Base-by-base conservation (phyloP, 106 monocot species). In the Acorus calamus region DNA sequence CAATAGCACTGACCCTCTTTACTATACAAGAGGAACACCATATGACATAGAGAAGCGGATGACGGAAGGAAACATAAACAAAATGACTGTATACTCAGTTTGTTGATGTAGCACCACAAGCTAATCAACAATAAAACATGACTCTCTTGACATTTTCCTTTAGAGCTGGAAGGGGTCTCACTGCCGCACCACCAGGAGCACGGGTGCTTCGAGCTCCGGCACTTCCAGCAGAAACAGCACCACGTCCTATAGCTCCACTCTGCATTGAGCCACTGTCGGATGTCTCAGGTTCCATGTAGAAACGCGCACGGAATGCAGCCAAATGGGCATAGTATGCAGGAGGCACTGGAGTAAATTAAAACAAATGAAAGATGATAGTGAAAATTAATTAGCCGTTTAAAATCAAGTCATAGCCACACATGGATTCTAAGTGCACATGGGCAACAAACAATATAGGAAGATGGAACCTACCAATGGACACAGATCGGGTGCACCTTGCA, bases 81-180 rank as follows among this genome's bases (percentile, higher is more conserved):
- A 57, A 57, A 11, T 13, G 14, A 57, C 9, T 57, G 28, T 28
- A 28, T 28, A 28, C 28, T 28, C 28, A 28, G 28, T 28, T 28
- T 28, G 28, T 28, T 28, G 28, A 28, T 28, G 1, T 28, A 28
- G 28, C 28, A 28, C 28, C 28, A 28, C 28, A 28, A 28, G 28
- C 28, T 28, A 0, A 4, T 70, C 42, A 72, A 60, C 72, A 72
- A 48, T 72, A 72, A 14, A 72, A 72, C 71, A 71, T 71, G 11
- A 72, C 72, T 42, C 62, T 71, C 62, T 71, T 63, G 46, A 71
- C 71, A 47, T 71, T 71, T 71, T 71, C 61, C 42, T 72, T 72
- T 41, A 72, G 64, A 5, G 72, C 72, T 14, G 72, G 72, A 14
- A 72, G 46, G 12, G 72, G 64, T 12, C 64, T 41, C 4, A 72